Conservation (phyloP, 176 grass and related monocot species). For the Neostapfia colusana region DNA sequence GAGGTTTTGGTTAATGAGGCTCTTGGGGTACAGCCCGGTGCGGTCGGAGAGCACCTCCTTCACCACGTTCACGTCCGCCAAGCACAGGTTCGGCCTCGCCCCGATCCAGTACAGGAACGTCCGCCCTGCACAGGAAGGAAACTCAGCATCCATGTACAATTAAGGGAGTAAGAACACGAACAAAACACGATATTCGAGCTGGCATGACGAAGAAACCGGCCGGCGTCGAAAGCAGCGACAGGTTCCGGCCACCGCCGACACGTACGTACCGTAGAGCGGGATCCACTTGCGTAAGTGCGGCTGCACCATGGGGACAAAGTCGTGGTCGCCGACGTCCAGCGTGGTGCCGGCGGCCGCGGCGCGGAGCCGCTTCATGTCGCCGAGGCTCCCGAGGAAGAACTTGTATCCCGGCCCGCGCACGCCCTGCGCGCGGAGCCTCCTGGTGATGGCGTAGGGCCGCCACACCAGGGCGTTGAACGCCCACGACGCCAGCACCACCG, state of each 20-base stretch:
- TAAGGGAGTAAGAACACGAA: not conserved
- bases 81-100: constrained; percentile 38
- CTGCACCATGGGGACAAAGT: constrained; percentile 48
- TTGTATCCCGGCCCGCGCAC: constrained; percentile 39
- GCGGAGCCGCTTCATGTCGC: constrained; percentile 44
- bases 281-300: constrained; percentile 54
- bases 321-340: constrained; percentile 43
- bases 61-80: constrained; percentile 44
- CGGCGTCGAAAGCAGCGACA: not conserved
- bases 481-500: constrained; percentile 17
- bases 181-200: too few relatives aligned
- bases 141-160: not conserved
- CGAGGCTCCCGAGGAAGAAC: constrained; percentile 41
- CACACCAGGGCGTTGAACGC: constrained; percentile 41
- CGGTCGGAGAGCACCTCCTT: constrained; percentile 59
- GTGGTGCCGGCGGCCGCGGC: not conserved
- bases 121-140: constrained; percentile 22
- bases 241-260: not conserved
- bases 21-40: constrained; percentile 47
- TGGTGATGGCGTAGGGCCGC: constrained; percentile 34
- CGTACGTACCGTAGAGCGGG: constrained; percentile 43
- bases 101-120: constrained; percentile 61
- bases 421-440: constrained; percentile 42
- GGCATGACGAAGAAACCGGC: too few relatives aligned
- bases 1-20: not conserved